Evolutionary conservation across 805 yeast species (phyloP).

Genomic region (Scheffersomyces stipitis): DNA sequence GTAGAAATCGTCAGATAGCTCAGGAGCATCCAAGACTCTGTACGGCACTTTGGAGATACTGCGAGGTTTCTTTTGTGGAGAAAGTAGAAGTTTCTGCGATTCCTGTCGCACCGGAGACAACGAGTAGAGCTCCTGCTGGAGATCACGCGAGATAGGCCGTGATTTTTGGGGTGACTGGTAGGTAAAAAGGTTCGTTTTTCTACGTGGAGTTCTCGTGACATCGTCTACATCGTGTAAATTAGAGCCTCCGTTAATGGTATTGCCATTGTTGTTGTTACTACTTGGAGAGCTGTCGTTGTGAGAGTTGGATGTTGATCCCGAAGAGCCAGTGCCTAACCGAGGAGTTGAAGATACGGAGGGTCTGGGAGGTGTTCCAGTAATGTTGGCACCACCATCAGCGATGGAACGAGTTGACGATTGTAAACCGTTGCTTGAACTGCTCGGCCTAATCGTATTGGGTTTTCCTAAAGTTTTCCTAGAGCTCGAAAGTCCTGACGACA

Average conservation of each 20-base stretch:
- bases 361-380: slow-evolving; percentile 8
- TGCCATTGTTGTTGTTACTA: slow-evolving; percentile 23
- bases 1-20: slow-evolving; percentile 89
- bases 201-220: slow-evolving; percentile 38
- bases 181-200: slow-evolving; percentile 62
- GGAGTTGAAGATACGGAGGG: slow-evolving; percentile 4
- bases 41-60: slow-evolving; percentile 84
- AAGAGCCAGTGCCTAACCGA: slow-evolving; percentile 3
- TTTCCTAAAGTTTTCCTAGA: slow-evolving; percentile 1
- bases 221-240: slow-evolving; percentile 3
- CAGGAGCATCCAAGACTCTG: slow-evolving; percentile 94
- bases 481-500: slow-evolving; percentile 10
- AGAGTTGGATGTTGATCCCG: slow-evolving; percentile 8
- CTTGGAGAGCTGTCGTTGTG: slow-evolving; percentile 3
- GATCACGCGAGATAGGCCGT: slow-evolving; percentile 61
- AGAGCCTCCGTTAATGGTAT: slow-evolving; percentile 7
- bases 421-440: slow-evolving; percentile 17
- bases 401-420: background rate
- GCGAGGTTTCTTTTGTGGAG: slow-evolving; percentile 80
- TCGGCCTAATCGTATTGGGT: slow-evolving; percentile 10
- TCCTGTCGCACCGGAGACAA: slow-evolving; percentile 88
- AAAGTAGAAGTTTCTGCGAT: slow-evolving; percentile 71
- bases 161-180: slow-evolving; percentile 70
- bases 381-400: background rate
- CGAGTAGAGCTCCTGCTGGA: slow-evolving; percentile 75